These are phyloP conservation scores for Suillus plorans DNA, from an alignment of 768 basidiomycete species.

Conservation along the genomic window DNA sequence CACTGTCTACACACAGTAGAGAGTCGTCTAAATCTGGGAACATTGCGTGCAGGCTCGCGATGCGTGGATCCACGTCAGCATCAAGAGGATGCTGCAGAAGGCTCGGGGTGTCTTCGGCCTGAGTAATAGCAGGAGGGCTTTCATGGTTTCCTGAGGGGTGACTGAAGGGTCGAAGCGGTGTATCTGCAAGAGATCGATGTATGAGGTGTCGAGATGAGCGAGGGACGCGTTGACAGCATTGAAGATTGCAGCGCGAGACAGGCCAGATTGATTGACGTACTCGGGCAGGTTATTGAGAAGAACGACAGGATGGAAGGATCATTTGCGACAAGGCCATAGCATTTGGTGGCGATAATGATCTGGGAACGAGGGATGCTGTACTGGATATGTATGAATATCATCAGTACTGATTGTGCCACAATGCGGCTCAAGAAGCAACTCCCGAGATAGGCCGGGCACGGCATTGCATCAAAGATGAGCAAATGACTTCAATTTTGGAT, in stretches of 20 bases:
- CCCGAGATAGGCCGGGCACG: too few species aligned
- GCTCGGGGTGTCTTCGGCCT: background rate
- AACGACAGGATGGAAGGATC: background rate
- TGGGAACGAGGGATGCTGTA: slow-evolving; percentile 32
- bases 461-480: too few species aligned
- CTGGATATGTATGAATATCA: slow-evolving; percentile 3
- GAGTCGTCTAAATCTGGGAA: slow-evolving; percentile 80
- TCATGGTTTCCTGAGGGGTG: slow-evolving; percentile 45
- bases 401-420: too few species aligned
- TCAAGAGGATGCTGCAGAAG: background rate
- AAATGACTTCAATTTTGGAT: too few species aligned
- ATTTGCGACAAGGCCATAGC: slow-evolving; percentile 15
- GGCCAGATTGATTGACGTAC: slow-evolving; percentile 34
- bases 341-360: slow-evolving; percentile 32
- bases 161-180: slow-evolving; percentile 40
- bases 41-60: slow-evolving; percentile 59
- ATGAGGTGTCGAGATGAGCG: slow-evolving; percentile 33
- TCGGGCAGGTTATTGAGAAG: background rate
- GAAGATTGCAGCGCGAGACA: slow-evolving; percentile 37
- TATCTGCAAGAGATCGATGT: slow-evolving; percentile 44
- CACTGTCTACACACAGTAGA: slow-evolving; percentile 51
- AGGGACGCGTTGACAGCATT: slow-evolving; percentile 38
- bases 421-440: too few species aligned
- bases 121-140: slow-evolving; percentile 25
- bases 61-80: slow-evolving; percentile 39